Percentiles rank a stretch among this genome's conserved stretches.
Conservation (phyloP, 148 eudicot genomes). For the Nepenthes gracilis region DNA sequence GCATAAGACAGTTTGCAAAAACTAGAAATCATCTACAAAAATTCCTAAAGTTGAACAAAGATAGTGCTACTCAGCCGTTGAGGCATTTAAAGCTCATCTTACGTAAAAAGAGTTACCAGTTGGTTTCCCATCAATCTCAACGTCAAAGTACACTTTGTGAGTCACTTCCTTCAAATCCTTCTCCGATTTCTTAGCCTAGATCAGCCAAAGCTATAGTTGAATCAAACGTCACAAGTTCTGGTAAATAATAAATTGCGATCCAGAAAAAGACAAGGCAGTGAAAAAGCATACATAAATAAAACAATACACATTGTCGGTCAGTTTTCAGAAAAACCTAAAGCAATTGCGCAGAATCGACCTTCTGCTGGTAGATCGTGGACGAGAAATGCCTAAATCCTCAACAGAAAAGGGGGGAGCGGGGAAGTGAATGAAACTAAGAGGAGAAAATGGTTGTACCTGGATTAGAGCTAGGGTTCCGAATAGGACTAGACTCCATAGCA, state of each 20-base stretch:
- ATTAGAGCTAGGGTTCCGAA: constrained; percentile 39
- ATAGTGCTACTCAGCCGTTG: neutral
- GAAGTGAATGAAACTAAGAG: neutral
- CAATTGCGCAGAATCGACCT: too few species aligned
- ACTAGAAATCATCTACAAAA: too few species aligned
- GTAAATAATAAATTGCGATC: neutral
- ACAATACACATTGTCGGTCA: too few species aligned
- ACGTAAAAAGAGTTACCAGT: constrained; percentile 45
- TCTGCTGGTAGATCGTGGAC: neutral
- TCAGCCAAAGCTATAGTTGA: neutral
- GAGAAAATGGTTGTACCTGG: constrained; percentile 29
- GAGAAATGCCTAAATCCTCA: neutral
- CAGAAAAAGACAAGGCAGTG: neutral
- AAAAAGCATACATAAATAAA: neutral
- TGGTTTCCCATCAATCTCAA: constrained; percentile 79
- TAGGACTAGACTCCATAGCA: constrained; percentile 29
- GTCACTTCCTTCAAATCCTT: constrained; percentile 76
- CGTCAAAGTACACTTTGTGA: constrained; percentile 83
- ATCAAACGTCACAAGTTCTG: neutral
- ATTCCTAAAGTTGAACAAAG: neutral
- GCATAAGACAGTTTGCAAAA: neutral
- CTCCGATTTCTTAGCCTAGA: constrained; percentile 72
- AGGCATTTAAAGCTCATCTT: neutral
- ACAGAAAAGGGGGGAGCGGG: neutral
- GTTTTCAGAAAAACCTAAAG: too few species aligned